Conservation (phyloP, 2,329 filamentous ascomycete species). For the Colletotrichum sp. region DNA sequence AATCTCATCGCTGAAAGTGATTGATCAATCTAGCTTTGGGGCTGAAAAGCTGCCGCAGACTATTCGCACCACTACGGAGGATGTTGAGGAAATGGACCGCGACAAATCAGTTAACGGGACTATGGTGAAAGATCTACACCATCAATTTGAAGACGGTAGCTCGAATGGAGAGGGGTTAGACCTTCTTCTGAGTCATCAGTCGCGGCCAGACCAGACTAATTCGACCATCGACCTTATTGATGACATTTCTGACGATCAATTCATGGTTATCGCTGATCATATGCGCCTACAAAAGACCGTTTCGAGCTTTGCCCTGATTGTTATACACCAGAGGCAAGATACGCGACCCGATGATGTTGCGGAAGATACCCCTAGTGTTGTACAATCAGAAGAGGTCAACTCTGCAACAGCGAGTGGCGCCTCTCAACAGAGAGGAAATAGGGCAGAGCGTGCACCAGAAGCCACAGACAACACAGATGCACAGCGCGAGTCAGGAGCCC, state of each 20-base stretch:
- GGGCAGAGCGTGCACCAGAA: no score
- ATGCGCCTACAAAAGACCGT: neutral
- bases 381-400: no score
- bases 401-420: no score
- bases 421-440: no score
- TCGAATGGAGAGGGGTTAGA: neutral
- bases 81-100: neutral
- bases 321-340: no score
- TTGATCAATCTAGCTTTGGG: neutral
- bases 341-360: neutral
- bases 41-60: neutral
- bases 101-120: rapidly evolving
- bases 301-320: neutral
- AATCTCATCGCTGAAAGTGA: neutral
- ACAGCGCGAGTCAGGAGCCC: rapidly evolving
- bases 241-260: neutral
- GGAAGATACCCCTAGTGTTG: neutral
- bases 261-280: neutral
- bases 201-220: neutral
- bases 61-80: neutral
- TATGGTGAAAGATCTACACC: rapidly evolving
- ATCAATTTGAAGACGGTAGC: neutral
- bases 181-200: rapidly evolving
- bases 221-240: neutral
- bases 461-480: no score